Evolutionary conservation across 1,284 basidiomycete species (phyloP).

Genomic region (Cutaneotrichosporon cutaneum): DNA sequence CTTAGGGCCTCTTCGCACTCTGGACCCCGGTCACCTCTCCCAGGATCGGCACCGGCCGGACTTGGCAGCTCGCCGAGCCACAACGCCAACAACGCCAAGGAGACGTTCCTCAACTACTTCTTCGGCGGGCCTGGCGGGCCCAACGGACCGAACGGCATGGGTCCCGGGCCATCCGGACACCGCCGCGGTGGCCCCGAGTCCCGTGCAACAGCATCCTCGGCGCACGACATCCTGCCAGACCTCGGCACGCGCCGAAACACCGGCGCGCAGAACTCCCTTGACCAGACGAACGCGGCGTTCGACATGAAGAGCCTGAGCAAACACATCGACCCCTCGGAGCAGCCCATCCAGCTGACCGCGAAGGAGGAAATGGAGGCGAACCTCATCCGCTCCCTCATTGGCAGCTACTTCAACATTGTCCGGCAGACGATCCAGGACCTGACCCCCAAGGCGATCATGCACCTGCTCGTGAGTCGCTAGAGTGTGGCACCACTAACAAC

Average conservation of each 20-base stretch:
- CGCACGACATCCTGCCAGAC: conserved; percentile 48
- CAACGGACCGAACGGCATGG: conserved; percentile 26
- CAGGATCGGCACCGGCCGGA: conserved; percentile 21
- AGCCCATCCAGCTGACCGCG: conserved; percentile 60
- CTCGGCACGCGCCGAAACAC: conserved; percentile 40
- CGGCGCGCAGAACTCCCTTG: conserved; percentile 61
- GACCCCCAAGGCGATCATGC: conserved; percentile 95
- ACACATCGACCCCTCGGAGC: conserved; percentile 80
- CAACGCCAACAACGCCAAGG: conserved; percentile 59
- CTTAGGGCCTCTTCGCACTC: conserved; percentile 22
- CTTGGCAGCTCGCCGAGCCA: conserved; percentile 44
- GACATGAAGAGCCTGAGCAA: conserved; percentile 99
- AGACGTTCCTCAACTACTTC: conserved; percentile 93
- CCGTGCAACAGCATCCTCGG: background rate
- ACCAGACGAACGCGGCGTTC: conserved; percentile 80
- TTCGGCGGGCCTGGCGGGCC: conserved; percentile 81
- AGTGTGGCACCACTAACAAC: conserved; percentile 26
- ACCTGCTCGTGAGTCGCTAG: conserved; percentile 53
- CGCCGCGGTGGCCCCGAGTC: background rate
- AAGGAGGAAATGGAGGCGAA: conserved; percentile 96
- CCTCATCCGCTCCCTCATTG: conserved; percentile 90
- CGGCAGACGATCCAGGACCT: conserved; percentile 96
- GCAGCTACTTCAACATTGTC: conserved; percentile 93
- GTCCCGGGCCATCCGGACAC: conserved; percentile 3
- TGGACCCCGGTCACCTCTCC: conserved; percentile 22